Evolutionary conservation across 768 basidiomycete genomes (phyloP).

Genomic region (Lactarius indigo): DNA sequence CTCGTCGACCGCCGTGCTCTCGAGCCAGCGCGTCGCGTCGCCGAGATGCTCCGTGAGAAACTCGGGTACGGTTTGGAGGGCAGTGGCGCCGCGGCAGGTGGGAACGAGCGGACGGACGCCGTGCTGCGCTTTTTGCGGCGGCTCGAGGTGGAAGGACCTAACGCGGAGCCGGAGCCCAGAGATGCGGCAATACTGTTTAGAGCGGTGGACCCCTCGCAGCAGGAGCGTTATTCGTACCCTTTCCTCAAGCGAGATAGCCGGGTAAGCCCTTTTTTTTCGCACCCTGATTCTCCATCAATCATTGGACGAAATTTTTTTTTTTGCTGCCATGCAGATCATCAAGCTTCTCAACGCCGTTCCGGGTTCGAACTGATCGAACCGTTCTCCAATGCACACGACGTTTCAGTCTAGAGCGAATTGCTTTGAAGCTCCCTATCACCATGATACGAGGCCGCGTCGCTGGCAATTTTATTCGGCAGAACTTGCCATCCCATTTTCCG

Average conservation of each 20-base stretch:
- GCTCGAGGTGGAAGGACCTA: conserved; percentile 7
- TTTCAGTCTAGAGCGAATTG: not conserved
- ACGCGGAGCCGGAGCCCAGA: not conserved
- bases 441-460: not conserved
- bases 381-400: not conserved
- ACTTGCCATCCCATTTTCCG: not conserved
- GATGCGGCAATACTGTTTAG: not conserved
- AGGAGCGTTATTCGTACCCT: not conserved
- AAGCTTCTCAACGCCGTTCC: conserved; percentile 1
- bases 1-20: conserved; percentile 6
- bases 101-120: not conserved
- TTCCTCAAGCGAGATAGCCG: conserved; percentile 8
- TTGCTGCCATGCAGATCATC: not conserved
- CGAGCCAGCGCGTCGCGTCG: not conserved
- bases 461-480: not conserved
- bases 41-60: not conserved
- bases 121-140: not conserved
- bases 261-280: not conserved
- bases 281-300: not conserved
- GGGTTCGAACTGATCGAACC: not conserved
- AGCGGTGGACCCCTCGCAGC: not conserved
- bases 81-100: not conserved
- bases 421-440: not conserved
- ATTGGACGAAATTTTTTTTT: not conserved
- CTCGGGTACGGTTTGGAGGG: conserved; percentile 9